These are phyloP conservation scores for Yamadazyma laniorum DNA, from an alignment of 805 yeast genomes.

Conservation along the genomic window DNA sequence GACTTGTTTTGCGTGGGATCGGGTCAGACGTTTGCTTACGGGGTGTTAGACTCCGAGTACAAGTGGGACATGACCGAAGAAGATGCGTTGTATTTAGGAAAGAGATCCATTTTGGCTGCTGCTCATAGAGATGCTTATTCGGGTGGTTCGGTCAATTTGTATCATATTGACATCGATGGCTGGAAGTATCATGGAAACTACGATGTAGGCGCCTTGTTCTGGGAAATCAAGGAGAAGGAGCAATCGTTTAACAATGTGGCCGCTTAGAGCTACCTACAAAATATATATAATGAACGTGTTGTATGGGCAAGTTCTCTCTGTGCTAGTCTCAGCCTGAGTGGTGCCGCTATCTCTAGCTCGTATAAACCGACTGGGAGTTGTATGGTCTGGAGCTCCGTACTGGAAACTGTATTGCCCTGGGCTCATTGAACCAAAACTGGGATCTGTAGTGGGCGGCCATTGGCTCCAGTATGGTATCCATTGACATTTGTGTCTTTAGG, in stretches of 20 bases:
- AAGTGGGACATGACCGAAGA: conserved; percentile 90
- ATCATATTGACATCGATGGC: conserved; percentile 89
- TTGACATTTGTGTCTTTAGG: neutral
- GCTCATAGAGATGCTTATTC: conserved; percentile 98
- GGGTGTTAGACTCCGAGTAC: conserved; percentile 91
- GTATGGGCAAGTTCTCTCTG: too few relatives aligned
- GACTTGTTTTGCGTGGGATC: conserved; percentile 97
- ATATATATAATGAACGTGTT: too few relatives aligned
- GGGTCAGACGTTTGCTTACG: conserved; percentile 98
- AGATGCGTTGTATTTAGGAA: conserved; percentile 91
- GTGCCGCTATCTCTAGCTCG: too few relatives aligned
- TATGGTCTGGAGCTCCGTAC: neutral
- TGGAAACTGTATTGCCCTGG: too few relatives aligned
- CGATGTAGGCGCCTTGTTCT: conserved; percentile 86
- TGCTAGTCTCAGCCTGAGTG: too few relatives aligned
- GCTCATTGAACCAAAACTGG: too few relatives aligned
- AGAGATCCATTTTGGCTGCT: conserved; percentile 94
- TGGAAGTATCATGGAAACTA: conserved; percentile 96
- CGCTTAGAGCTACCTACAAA: conserved; percentile 37
- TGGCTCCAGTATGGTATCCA: too few relatives aligned
- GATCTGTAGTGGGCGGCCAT: too few relatives aligned
- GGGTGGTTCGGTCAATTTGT: conserved; percentile 93
- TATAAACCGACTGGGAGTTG: too few relatives aligned
- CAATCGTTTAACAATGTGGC: conserved; percentile 84
- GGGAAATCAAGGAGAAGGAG: conserved; percentile 87